These are phyloP conservation scores for Apiospora kogelbergensis DNA, from an alignment of 2,329 filamentous ascomycete species.

Conservation along the genomic window DNA sequence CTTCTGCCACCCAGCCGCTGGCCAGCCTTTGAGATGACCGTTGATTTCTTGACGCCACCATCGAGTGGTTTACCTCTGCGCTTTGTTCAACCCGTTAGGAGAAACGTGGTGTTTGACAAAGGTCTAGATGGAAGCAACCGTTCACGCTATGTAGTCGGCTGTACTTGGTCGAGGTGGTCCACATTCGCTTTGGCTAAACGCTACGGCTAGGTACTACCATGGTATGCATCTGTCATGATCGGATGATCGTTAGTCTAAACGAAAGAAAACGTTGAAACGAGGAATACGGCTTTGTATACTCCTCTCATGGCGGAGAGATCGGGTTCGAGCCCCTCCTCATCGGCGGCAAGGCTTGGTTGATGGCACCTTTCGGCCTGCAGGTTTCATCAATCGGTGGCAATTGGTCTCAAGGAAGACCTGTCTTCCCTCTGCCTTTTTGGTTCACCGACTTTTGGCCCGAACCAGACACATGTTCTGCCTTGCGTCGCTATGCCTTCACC, in stretches of 20 bases:
- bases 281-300: neutral
- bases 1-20: neutral
- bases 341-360: neutral
- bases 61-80: neutral
- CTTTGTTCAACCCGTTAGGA: neutral
- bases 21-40: neutral
- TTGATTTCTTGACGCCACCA: constrained; percentile 5
- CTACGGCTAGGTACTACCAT: neutral
- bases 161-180: neutral
- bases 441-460: constrained; percentile 8
- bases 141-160: neutral
- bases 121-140: neutral
- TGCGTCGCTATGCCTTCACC: neutral
- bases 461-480: neutral
- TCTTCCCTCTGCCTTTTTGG: neutral
- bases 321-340: neutral
- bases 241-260: neutral
- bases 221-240: neutral
- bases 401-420: neutral
- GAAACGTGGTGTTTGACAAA: constrained; percentile 2
- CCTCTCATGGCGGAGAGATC: constrained; percentile 2
- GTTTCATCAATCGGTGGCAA: neutral
- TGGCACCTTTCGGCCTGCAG: neutral
- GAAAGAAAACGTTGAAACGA: neutral
- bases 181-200: neutral